These are phyloP conservation scores for Pseudocercospora vitis DNA, from an alignment of 2,329 filamentous ascomycete species.

Conservation along the genomic window DNA sequence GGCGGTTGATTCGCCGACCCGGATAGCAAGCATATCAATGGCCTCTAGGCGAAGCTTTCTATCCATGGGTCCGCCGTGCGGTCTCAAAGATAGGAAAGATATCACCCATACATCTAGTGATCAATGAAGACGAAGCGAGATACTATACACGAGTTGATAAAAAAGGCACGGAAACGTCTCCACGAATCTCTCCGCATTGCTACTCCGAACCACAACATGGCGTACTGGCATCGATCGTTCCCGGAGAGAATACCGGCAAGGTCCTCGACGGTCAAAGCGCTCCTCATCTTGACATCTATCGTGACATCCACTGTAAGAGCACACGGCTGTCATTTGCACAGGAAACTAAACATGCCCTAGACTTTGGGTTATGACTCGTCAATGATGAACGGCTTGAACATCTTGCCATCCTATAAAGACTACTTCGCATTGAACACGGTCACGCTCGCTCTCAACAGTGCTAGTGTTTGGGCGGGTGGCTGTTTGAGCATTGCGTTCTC, in stretches of 20 bases:
- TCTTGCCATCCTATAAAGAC: slow-evolving; percentile 56
- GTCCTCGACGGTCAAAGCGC: background rate
- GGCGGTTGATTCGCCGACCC: background rate
- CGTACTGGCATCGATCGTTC: background rate
- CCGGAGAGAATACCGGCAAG: slow-evolving; percentile 3
- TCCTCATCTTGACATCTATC: background rate
- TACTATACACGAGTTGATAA: background rate
- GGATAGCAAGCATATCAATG: background rate
- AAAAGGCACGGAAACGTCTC: background rate
- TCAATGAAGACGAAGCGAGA: background rate
- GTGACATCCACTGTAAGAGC: background rate
- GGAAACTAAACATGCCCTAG: background rate
- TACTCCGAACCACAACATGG: too few species aligned
- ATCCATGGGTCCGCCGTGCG: background rate
- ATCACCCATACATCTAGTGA: background rate
- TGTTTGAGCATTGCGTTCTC: slow-evolving; percentile 23
- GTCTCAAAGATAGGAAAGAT: background rate
- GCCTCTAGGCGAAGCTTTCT: background rate
- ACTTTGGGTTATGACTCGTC: slow-evolving; percentile 43
- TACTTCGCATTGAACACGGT: slow-evolving; percentile 58
- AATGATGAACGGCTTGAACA: slow-evolving; percentile 59
- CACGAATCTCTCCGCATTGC: too few species aligned
- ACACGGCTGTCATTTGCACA: background rate
- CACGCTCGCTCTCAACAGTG: slow-evolving; percentile 57
- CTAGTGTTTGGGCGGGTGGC: slow-evolving; percentile 55